These are phyloP conservation scores for Klebsormidium nitens DNA, from an alignment of 139 green algal genomes.

Conservation along the genomic window DNA sequence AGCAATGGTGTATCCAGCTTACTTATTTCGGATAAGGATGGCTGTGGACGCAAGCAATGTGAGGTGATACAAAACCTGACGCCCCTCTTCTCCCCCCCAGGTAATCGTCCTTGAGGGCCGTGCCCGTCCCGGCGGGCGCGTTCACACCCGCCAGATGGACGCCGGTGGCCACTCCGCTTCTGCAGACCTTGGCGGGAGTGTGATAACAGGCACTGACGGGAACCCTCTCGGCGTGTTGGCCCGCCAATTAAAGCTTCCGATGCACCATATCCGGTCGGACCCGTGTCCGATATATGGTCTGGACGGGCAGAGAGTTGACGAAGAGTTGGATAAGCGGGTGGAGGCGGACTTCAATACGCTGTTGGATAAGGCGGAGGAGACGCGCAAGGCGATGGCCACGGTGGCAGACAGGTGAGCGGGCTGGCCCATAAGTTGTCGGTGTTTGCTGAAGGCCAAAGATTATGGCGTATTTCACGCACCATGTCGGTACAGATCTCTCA, in stretches of 20 bases:
- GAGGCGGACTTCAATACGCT: constrained; percentile 64
- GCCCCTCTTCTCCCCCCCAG: too few species aligned
- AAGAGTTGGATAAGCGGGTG: constrained; percentile 43
- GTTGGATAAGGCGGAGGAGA: constrained; percentile 49
- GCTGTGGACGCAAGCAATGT: too few species aligned
- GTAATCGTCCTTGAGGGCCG: constrained; percentile 81
- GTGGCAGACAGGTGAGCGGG: background rate
- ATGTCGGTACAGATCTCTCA: too few species aligned
- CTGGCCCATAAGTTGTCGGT: too few species aligned
- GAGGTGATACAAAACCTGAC: too few species aligned
- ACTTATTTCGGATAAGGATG: too few species aligned
- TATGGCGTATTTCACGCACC: too few species aligned
- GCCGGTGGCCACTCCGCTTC: constrained; percentile 22
- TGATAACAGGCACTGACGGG: constrained; percentile 88
- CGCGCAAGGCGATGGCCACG: constrained; percentile 9
- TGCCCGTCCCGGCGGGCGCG: constrained; percentile 67
- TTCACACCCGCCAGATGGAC: constrained; percentile 54
- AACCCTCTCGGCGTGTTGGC: constrained; percentile 85
- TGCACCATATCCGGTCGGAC: constrained; percentile 70
- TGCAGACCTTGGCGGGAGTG: constrained; percentile 81
- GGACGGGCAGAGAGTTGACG: constrained; percentile 26
- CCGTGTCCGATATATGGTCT: constrained; percentile 42
- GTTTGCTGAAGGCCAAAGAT: too few species aligned
- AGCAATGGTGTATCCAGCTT: too few species aligned
- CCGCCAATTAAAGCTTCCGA: constrained; percentile 61